Percentiles rank a stretch among this genome's conserved stretches.
These are phyloP conservation scores for Pleurozium schreberi DNA, from an alignment of 225 moss, liverwort and hornwort species.

Conservation along the genomic window DNA sequence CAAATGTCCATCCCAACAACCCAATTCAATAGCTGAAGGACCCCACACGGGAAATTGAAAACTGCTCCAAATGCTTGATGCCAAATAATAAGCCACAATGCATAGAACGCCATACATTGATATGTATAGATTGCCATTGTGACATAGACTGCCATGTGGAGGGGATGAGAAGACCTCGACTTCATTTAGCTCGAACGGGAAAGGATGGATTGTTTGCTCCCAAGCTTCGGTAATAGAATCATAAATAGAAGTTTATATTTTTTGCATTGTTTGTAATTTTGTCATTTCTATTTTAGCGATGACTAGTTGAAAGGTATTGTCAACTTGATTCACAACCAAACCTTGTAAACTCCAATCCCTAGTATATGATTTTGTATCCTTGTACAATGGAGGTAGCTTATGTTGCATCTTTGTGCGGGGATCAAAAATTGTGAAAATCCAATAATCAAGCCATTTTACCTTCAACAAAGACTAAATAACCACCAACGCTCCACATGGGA, in stretches of 20 bases:
- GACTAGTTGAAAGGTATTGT: neutral
- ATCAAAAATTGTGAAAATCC: neutral
- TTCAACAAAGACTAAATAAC: neutral
- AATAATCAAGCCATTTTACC: neutral
- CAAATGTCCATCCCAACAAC: accelerated
- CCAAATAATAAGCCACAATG: neutral
- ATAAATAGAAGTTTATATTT: neutral
- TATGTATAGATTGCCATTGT: neutral
- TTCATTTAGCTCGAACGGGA: accelerated
- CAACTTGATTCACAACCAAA: neutral
- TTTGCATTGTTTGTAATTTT: accelerated
- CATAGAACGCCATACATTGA: accelerated
- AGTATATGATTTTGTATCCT: accelerated
- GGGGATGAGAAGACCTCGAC: no score
- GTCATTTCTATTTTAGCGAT: accelerated
- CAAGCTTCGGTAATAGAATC: neutral
- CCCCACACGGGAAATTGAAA: accelerated
- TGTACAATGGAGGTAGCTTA: neutral
- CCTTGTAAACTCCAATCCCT: neutral
- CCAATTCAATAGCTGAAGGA: neutral
- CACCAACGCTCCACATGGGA: neutral
- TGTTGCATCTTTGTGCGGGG: neutral
- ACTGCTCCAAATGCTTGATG: neutral
- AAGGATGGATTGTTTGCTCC: accelerated
- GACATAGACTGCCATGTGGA: neutral